Conservation (phyloP, 352 stramenopile species). For the Stramenopiles sp. region DNA sequence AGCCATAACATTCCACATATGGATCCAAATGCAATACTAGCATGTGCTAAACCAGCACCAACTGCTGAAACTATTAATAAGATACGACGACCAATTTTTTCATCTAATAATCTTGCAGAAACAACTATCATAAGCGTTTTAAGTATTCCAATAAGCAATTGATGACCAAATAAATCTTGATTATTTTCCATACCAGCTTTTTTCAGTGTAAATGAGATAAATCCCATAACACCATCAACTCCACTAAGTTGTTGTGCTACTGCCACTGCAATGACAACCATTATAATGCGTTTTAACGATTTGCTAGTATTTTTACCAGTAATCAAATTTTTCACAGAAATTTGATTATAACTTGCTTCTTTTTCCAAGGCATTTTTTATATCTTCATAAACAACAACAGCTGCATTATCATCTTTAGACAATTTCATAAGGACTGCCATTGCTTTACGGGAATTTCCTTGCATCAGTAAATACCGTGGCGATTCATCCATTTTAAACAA, state of each 20-base stretch:
- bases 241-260: constrained; percentile 36
- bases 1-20: too few relatives aligned
- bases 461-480: constrained; percentile 38
- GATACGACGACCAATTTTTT: constrained; percentile 25
- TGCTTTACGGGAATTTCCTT: constrained; percentile 29
- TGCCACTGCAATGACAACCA: constrained; percentile 34
- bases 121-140: constrained; percentile 31
- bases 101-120: constrained; percentile 29
- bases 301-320: constrained; percentile 30
- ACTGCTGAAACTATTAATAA: constrained; percentile 26
- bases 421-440: constrained; percentile 29
- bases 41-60: constrained; percentile 21
- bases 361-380: constrained; percentile 30
- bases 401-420: constrained; percentile 20
- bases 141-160: constrained; percentile 29
- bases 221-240: constrained; percentile 40
- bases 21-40: constrained; percentile 27
- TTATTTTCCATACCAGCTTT: constrained; percentile 26
- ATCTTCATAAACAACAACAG: constrained; percentile 25
- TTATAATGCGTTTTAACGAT: constrained; percentile 30
- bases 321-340: constrained; percentile 29
- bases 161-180: constrained; percentile 20
- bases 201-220: constrained; percentile 31
- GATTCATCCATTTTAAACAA: constrained; percentile 42
- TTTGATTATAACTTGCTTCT: constrained; percentile 26